Percentiles rank a stretch among this genome's conserved stretches.
Conservation (phyloP, 2,329 filamentous ascomycete genomes). For the Pseudodiploospora longispora region DNA sequence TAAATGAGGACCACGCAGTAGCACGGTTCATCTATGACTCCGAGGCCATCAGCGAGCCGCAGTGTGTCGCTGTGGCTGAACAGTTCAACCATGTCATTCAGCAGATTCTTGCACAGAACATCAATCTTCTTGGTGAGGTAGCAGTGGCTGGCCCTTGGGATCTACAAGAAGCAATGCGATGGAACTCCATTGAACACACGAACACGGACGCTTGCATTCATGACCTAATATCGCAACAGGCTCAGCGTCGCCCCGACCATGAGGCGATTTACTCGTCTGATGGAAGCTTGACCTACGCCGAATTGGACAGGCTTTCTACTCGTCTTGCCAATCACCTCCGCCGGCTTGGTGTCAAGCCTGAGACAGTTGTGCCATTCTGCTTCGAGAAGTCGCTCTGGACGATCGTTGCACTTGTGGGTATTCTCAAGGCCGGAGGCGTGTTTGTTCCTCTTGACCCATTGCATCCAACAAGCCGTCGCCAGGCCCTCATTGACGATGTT, state of each 20-base stretch:
- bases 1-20: too few relatives aligned
- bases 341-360: constrained; percentile 14
- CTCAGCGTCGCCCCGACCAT: background rate
- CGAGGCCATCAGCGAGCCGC: too few relatives aligned
- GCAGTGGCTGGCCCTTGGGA: background rate
- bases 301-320: constrained; percentile 9
- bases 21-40: too few relatives aligned
- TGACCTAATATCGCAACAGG: constrained; percentile 3
- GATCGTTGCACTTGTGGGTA: constrained; percentile 20
- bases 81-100: background rate
- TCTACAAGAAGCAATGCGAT: background rate
- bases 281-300: constrained; percentile 8
- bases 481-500: background rate
- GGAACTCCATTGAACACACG: background rate
- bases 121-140: background rate
- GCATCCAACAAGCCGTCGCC: constrained; percentile 1
- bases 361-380: constrained; percentile 18
- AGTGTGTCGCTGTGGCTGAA: background rate
- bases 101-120: background rate
- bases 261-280: constrained; percentile 6
- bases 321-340: constrained; percentile 6
- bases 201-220: background rate
- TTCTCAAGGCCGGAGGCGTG: constrained; percentile 23
- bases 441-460: constrained; percentile 8
- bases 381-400: constrained; percentile 27